Conservation (phyloP, 371 early-diverging fungal genomes). For the Smittium mucronatum region DNA sequence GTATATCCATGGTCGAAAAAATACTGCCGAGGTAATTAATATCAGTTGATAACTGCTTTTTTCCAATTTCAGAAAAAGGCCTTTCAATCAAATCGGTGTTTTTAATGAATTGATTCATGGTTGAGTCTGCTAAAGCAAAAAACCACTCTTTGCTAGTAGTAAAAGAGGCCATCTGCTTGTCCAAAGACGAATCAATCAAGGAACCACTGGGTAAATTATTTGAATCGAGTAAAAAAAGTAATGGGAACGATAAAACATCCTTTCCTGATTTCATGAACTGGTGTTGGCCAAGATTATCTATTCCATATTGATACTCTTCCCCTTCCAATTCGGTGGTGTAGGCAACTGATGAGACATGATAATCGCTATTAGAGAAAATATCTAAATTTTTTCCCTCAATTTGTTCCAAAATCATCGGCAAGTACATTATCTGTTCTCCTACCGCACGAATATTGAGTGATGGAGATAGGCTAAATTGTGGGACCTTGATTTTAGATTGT, state of each 20-base stretch:
- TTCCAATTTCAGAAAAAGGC: constrained; percentile 18
- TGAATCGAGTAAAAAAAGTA: constrained; percentile 12
- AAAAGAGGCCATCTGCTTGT: too few relatives aligned
- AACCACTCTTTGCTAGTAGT: background rate
- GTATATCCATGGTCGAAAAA: constrained; percentile 16
- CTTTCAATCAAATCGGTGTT: constrained; percentile 15
- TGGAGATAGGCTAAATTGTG: constrained; percentile 27
- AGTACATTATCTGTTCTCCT: constrained; percentile 27
- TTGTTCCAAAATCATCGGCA: constrained; percentile 30
- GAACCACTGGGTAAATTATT: background rate
- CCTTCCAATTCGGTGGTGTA: constrained; percentile 11
- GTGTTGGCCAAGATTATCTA: background rate
- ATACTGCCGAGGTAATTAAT: constrained; percentile 26
- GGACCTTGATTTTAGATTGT: constrained; percentile 23
- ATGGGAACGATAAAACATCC: constrained; percentile 16
- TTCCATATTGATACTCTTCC: background rate
- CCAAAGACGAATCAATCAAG: background rate
- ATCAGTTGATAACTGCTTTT: constrained; percentile 23
- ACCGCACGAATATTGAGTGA: constrained; percentile 29
- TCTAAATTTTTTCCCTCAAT: constrained; percentile 21
- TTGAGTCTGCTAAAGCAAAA: background rate
- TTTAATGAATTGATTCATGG: constrained; percentile 6
- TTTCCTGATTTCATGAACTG: constrained; percentile 15
- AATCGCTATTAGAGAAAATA: constrained; percentile 8
- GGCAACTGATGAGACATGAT: constrained; percentile 4